Evolutionary conservation across 2,329 filamentous ascomycete species (phyloP).

Genomic region (Cladosporium halotolerans): DNA sequence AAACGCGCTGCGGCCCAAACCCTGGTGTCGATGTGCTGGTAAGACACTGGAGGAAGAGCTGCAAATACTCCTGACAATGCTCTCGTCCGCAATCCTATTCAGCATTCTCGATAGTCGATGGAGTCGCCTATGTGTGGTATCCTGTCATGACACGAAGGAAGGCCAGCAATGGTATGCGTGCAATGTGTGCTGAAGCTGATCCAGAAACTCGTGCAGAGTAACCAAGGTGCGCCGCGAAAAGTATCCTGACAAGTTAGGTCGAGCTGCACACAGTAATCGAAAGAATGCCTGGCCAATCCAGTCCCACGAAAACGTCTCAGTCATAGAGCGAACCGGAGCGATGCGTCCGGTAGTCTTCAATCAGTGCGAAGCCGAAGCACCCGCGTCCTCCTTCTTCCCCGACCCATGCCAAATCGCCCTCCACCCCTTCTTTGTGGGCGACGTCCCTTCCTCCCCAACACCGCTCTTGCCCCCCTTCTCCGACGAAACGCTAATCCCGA

Average conservation of each 20-base stretch:
- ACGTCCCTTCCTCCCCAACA: not conserved
- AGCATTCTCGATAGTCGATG: too few species aligned
- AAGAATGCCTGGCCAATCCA: too few species aligned
- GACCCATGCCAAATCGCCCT: conserved; percentile 25
- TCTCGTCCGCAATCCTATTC: too few species aligned
- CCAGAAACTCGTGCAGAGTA: not conserved
- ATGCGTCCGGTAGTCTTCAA: not conserved
- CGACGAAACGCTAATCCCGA: conserved; percentile 32
- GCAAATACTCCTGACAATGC: too few species aligned
- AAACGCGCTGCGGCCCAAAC: not conserved
- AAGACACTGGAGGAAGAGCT: too few species aligned
- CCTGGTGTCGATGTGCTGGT: too few species aligned
- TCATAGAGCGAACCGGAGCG: too few species aligned
- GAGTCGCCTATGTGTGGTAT: too few species aligned
- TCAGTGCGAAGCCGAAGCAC: not conserved
- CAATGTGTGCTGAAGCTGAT: not conserved
- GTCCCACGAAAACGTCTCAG: too few species aligned
- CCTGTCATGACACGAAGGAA: too few species aligned
- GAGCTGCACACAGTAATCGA: not conserved
- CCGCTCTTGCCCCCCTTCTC: conserved; percentile 13
- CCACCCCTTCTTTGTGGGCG: conserved; percentile 25
- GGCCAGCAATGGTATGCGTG: too few species aligned
- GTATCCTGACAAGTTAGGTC: conserved; percentile 2
- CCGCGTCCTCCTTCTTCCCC: not conserved
- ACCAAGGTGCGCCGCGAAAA: not conserved